phyloP scores from a whole-genome alignment of 257 asterid genomes.

The Rehmannia glutinosa region DNA sequence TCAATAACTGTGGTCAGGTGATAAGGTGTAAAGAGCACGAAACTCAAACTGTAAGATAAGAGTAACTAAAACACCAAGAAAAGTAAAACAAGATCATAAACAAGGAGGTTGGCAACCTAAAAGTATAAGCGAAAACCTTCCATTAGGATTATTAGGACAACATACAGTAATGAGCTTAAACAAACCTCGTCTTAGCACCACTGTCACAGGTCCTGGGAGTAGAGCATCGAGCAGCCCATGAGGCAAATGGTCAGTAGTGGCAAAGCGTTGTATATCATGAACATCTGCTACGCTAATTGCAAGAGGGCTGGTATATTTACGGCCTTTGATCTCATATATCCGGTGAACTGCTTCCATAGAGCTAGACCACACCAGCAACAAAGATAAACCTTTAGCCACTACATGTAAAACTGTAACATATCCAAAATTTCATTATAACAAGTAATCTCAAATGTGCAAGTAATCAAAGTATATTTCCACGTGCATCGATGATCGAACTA shows the following conservation, averaged over 20 bases:
- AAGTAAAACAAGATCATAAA: background rate
- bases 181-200: slow-evolving; percentile 77
- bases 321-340: slow-evolving; percentile 90
- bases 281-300: slow-evolving; percentile 87
- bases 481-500: background rate
- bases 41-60: background rate
- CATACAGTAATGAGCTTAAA: slow-evolving; percentile 5
- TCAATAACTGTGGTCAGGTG: background rate
- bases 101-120: background rate
- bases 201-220: slow-evolving; percentile 76
- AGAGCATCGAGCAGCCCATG: slow-evolving; percentile 58
- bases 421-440: background rate
- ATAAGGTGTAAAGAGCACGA: background rate
- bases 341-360: slow-evolving; percentile 74
- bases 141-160: background rate
- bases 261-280: slow-evolving; percentile 62
- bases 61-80: background rate
- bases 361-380: slow-evolving; percentile 11
- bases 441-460: background rate
- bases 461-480: background rate
- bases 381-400: slow-evolving; percentile 15
- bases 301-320: slow-evolving; percentile 76
- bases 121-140: background rate
- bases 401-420: background rate
- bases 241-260: slow-evolving; percentile 63